A percentile compares a stretch with the other conserved stretches of the same genome.
These are phyloP conservation scores for Thelephora aurantiotincta DNA, from an alignment of 768 basidiomycete species.

Conservation along the genomic window DNA sequence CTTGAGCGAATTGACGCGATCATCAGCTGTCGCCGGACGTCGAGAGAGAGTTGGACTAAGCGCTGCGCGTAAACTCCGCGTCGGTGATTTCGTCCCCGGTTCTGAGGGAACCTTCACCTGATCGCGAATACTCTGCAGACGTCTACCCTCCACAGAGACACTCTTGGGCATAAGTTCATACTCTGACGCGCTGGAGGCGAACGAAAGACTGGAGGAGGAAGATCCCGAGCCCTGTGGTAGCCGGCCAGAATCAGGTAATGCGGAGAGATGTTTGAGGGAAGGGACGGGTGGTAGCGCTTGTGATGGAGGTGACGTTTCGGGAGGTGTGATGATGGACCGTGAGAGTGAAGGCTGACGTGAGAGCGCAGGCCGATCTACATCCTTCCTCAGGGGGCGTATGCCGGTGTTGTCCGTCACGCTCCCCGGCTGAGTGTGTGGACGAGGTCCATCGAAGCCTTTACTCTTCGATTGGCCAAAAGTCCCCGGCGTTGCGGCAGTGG, in stretches of 20 bases:
- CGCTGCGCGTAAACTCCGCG: not conserved
- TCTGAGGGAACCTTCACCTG: too few relatives aligned
- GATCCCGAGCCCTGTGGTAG: constrained; percentile 12
- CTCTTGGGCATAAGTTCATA: not conserved
- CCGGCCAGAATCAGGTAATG: constrained; percentile 8
- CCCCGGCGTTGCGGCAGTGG: too few relatives aligned
- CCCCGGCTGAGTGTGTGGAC: constrained; percentile 5
- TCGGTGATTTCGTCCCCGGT: not conserved
- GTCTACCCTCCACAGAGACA: too few relatives aligned
- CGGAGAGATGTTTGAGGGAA: constrained; percentile 3
- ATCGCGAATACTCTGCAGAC: too few relatives aligned
- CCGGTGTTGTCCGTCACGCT: constrained; percentile 5
- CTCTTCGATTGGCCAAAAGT: too few relatives aligned
- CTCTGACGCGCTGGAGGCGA: constrained; percentile 10
- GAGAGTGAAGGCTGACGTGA: constrained; percentile 14
- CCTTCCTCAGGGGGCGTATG: not conserved
- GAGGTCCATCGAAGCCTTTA: too few relatives aligned
- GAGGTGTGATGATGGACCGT: constrained; percentile 12
- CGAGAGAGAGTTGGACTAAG: not conserved
- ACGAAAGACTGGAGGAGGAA: constrained; percentile 14
- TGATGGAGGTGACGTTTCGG: constrained; percentile 12
- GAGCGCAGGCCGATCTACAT: constrained; percentile 7
- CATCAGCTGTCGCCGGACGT: not conserved
- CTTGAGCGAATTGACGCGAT: constrained; percentile 18
- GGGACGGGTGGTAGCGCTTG: constrained; percentile 11